A percentile compares a stretch with the other conserved stretches of the same genome.
Evolutionary conservation across 257 asterid genomes (phyloP).

Genomic region (Salvia miltiorrhiza): DNA sequence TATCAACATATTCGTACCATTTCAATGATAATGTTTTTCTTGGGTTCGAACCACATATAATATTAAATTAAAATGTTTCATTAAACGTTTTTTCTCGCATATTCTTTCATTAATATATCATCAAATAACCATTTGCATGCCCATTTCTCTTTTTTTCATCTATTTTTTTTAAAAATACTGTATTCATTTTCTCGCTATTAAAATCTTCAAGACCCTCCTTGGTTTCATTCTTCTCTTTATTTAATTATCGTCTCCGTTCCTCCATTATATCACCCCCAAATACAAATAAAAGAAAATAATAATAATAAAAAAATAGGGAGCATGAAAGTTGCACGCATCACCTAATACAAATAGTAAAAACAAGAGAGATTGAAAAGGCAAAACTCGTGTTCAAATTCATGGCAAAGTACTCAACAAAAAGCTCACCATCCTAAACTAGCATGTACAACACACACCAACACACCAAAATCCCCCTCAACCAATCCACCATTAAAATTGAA

Average conservation of each 20-base stretch:
- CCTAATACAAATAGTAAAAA: not conserved
- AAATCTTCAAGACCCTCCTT: not conserved
- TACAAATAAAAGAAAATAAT: not conserved
- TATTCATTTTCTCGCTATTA: too few species aligned
- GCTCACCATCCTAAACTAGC: constrained; percentile 29
- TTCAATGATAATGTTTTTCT: constrained; percentile 20
- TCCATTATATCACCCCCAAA: not conserved
- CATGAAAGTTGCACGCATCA: constrained; percentile 4
- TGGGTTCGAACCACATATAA: not conserved
- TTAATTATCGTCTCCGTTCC: not conserved
- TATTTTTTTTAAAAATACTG: too few species aligned
- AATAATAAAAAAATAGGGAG: not conserved
- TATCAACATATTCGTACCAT: not conserved
- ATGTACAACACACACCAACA: constrained; percentile 27
- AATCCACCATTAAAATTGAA: too few species aligned
- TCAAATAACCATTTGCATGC: too few species aligned
- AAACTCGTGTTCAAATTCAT: constrained; percentile 21
- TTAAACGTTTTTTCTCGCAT: too few species aligned
- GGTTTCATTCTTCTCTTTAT: too few species aligned
- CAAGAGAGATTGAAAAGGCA: not conserved
- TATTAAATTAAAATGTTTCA: too few species aligned
- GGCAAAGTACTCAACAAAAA: constrained; percentile 17
- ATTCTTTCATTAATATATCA: too few species aligned
- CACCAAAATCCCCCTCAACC: constrained; percentile 17
- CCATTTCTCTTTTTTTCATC: too few species aligned